phyloP scores from a whole-genome alignment of 805 yeast species.

The Isabelozyma gotoi region DNA sequence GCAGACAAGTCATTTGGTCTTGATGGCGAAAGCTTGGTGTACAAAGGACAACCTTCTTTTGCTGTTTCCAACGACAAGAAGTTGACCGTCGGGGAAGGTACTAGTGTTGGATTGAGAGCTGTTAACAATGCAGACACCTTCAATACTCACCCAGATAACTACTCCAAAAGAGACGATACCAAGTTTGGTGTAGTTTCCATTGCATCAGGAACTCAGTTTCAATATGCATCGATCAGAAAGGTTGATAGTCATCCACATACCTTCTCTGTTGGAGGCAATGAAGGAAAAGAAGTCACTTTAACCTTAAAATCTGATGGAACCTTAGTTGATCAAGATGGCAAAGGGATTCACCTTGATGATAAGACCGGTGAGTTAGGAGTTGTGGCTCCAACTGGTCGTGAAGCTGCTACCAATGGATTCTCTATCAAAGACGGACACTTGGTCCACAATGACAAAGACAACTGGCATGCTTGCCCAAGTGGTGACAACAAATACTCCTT shows the following conservation, averaged over 20 bases:
- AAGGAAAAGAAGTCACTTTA: conserved; percentile 11
- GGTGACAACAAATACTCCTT: conserved; percentile 19
- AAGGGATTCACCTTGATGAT: neutral
- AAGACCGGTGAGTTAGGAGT: neutral
- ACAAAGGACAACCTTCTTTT: conserved; percentile 3
- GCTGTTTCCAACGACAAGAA: neutral
- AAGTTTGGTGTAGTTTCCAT: conserved; percentile 18
- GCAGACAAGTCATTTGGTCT: conserved; percentile 8
- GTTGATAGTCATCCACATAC: too few species aligned
- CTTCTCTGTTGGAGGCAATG: conserved; percentile 5
- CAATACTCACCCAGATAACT: too few species aligned
- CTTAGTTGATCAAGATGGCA: conserved; percentile 15
- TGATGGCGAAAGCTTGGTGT: conserved; percentile 6
- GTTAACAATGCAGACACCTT: too few species aligned
- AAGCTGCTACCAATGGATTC: conserved; percentile 6
- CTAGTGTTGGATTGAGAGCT: neutral
- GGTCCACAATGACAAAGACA: conserved; percentile 1
- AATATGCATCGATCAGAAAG: too few species aligned
- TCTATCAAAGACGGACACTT: conserved; percentile 8
- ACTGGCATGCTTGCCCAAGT: conserved; percentile 35
- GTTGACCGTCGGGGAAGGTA: neutral
- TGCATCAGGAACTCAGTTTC: conserved; percentile 25
- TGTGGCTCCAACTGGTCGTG: conserved; percentile 3
- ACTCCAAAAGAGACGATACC: too few species aligned
- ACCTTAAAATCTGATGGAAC: conserved; percentile 21